Evolutionary conservation across 1,284 basidiomycete species (phyloP), one percentile per base, ranked within the genome.

Genomic region (Pseudozyma sp.): DNA sequence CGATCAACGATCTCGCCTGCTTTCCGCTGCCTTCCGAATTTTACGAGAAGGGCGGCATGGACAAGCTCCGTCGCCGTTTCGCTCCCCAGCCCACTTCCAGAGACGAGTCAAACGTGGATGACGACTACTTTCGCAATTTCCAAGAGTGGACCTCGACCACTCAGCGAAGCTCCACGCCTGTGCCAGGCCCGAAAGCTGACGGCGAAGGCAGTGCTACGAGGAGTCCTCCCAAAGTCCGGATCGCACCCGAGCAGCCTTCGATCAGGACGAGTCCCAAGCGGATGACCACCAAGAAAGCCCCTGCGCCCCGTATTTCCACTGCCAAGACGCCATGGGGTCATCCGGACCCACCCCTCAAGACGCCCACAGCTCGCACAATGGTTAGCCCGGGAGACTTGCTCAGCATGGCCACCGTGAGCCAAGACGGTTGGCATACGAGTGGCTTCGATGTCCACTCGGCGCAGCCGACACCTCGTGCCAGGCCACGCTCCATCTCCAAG

Each of bases 1-100:
- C 93, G 0, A 94, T 99, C 84, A 99, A 99, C 81, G 91, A 94
- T 66, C 91, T 97, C 66, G 96, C 97, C 13, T 95, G 94, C 68
- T 94, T 97, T 84, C 95, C 96, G 5, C 88, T 99, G 0, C 95
- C 96, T 0, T 86, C 89, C 29, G 89, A 90, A 0, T 99, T 99
- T 86, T 99, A 98, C 83, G 92, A 94, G 81, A 90, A 92, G n/a
- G 93, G 93, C 7, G 96, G 96, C 2, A 89, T 99, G 80, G 90
- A 94, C 81, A 89, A 92, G 62, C 88, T 99, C 4, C 90, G 95
- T 30, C 92, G 94, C 61, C 90, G 93, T 29, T 98, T 90, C 63
- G 53, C 75, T 9, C 82, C 81, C 7, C 55, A 72, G 58, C 64
- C 66, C 11, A 71, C 69, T 31, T 40, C 66, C 11, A 68, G 68